Evolutionary conservation across 805 yeast genomes (phyloP).

Genomic region (Suhomyces pyralidae): DNA sequence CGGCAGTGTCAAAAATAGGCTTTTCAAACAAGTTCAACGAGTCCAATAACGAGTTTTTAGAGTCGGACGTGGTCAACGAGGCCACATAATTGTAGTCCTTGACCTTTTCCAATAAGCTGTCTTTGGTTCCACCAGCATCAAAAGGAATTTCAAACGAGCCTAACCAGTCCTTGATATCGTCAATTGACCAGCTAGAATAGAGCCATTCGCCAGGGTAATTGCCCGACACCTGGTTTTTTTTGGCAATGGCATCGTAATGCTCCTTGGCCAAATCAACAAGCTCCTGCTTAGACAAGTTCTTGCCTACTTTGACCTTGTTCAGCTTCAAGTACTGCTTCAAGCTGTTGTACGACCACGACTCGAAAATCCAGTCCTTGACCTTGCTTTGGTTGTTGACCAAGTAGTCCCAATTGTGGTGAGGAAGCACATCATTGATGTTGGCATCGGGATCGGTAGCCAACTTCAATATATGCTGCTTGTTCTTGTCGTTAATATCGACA

Average conservation of each 20-base stretch:
- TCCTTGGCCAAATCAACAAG: slow-evolving; percentile 41
- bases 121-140: slow-evolving; percentile 39
- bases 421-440: slow-evolving; percentile 13
- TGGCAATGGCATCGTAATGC: slow-evolving; percentile 39
- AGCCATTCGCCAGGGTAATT: slow-evolving; percentile 51
- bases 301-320: slow-evolving; percentile 25
- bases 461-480: slow-evolving; percentile 14
- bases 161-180: slow-evolving; percentile 50
- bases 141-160: slow-evolving; percentile 37
- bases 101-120: slow-evolving; percentile 45
- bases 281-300: slow-evolving; percentile 32
- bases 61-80: slow-evolving; percentile 24
- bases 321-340: slow-evolving; percentile 30
- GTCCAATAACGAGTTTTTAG: slow-evolving; percentile 39
- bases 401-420: slow-evolving; percentile 16
- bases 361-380: slow-evolving; percentile 45
- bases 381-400: slow-evolving; percentile 7
- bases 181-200: slow-evolving; percentile 52
- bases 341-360: slow-evolving; percentile 40
- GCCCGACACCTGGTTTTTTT: slow-evolving; percentile 36
- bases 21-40: slow-evolving; percentile 36
- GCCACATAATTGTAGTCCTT: slow-evolving; percentile 46
- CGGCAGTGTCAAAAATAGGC: slow-evolving; percentile 36
- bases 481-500: slow-evolving; percentile 8
- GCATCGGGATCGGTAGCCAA: slow-evolving; percentile 14